Percentiles rank a stretch among this genome's conserved stretches.
These are phyloP conservation scores for Houttuynia cordata DNA, from an alignment of 164 flowering plant genomes.

Conservation along the genomic window DNA sequence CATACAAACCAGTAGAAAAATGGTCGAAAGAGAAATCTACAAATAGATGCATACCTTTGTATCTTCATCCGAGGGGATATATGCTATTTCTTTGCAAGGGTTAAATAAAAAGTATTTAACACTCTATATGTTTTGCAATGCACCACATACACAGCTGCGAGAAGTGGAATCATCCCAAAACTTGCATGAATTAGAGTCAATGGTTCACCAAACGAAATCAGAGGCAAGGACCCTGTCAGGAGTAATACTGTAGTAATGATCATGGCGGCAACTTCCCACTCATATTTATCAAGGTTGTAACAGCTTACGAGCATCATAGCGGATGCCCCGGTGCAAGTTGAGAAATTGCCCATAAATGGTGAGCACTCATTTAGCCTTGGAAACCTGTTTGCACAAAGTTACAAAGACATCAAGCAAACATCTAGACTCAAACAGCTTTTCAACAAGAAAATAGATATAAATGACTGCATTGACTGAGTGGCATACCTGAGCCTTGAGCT, in stretches of 20 bases:
- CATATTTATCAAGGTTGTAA: slow-evolving; percentile 66
- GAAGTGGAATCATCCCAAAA: slow-evolving; percentile 90
- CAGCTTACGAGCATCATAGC: slow-evolving; percentile 97
- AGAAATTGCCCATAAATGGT: slow-evolving; percentile 97
- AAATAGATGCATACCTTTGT: slow-evolving; percentile 58
- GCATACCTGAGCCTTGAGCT: slow-evolving; percentile 94
- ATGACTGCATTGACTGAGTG: not conserved
- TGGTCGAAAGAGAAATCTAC: not conserved
- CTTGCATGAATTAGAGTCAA: slow-evolving; percentile 51
- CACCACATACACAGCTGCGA: slow-evolving; percentile 96
- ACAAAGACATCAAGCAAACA: not conserved
- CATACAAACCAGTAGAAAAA: not conserved
- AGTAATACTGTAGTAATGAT: slow-evolving; percentile 93
- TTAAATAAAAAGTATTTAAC: slow-evolving; percentile 96
- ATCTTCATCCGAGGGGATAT: slow-evolving; percentile 95
- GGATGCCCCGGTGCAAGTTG: slow-evolving; percentile 94
- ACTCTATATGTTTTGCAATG: slow-evolving; percentile 90
- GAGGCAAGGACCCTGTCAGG: slow-evolving; percentile 87
- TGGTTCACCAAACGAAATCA: slow-evolving; percentile 70
- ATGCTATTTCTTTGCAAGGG: slow-evolving; percentile 99
- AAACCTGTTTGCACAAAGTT: slow-evolving; percentile 37
- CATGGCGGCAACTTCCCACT: slow-evolving; percentile 96
- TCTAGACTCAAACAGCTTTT: not conserved
- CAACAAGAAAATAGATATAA: not conserved
- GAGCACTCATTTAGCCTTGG: slow-evolving; percentile 98